phyloP scores from a whole-genome alignment of 345 rosid species.

The Pistacia vera region DNA sequence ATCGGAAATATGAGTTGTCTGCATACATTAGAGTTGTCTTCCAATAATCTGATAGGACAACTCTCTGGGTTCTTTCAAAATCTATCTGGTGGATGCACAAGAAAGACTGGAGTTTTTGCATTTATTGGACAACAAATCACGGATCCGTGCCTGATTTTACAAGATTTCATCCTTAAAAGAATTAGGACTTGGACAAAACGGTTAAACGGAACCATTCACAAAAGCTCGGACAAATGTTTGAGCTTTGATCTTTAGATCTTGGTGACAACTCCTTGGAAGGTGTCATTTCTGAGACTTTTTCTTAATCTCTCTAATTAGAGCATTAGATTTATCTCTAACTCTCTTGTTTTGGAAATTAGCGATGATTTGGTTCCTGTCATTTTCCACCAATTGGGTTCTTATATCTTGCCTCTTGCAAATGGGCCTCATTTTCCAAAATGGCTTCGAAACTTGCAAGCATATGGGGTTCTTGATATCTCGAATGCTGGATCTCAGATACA shows the following conservation, averaged over 20 bases:
- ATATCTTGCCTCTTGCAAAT: conserved; percentile 20
- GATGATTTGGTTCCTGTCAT: conserved; percentile 29
- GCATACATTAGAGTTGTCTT: not conserved
- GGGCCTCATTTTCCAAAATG: conserved; percentile 10
- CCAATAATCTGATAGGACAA: not conserved
- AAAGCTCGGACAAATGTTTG: conserved; percentile 2
- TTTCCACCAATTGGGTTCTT: conserved; percentile 22
- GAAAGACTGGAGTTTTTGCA: not conserved
- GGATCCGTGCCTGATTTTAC: conserved; percentile 8
- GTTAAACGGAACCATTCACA: conserved; percentile 1
- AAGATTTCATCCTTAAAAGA: conserved; percentile 1
- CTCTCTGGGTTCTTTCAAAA: not conserved
- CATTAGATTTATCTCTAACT: conserved; percentile 24
- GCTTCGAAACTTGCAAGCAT: no score
- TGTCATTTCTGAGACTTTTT: conserved; percentile 24
- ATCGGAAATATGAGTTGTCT: not conserved
- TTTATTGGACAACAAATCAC: not conserved
- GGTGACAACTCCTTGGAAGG: conserved; percentile 29
- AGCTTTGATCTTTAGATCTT: conserved; percentile 4
- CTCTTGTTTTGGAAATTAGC: conserved; percentile 20
- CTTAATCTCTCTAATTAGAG: conserved; percentile 27
- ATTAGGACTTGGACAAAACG: not conserved
- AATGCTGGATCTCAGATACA: no score
- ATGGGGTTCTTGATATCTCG: no score
- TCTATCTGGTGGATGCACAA: conserved; percentile 6